These are phyloP conservation scores for Seminavis robusta DNA, from an alignment of 108 stramenopile genomes.

Conservation along the genomic window DNA sequence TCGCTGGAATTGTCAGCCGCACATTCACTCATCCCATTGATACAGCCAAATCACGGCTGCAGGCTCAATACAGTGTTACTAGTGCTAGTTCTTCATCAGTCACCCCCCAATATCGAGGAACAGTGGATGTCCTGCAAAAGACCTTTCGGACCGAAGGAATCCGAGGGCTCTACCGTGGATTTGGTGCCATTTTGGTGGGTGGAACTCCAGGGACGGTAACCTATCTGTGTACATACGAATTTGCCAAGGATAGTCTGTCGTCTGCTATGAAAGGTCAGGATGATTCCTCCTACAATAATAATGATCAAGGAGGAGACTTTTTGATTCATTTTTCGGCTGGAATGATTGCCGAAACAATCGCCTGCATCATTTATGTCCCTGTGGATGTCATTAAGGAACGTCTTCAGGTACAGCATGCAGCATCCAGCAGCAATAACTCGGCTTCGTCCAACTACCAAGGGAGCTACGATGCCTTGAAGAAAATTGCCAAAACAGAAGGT, in stretches of 20 bases:
- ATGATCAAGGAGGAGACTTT: conserved; percentile 29
- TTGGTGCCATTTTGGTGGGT: conserved; percentile 85
- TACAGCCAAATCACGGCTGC: conserved; percentile 24
- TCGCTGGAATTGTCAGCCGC: conserved; percentile 70
- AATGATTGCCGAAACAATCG: conserved; percentile 84
- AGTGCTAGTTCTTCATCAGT: too few species aligned
- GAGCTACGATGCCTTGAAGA: conserved; percentile 75
- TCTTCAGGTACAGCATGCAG: conserved; percentile 80
- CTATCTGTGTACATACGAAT: conserved; percentile 93
- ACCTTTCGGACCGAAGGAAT: conserved; percentile 85
- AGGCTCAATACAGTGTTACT: neutral
- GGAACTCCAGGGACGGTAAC: conserved; percentile 93
- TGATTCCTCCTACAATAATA: neutral
- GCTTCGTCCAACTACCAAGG: conserved; percentile 47
- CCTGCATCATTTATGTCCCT: conserved; percentile 95
- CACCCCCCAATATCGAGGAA: conserved; percentile 52
- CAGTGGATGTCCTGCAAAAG: conserved; percentile 55
- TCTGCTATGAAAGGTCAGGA: conserved; percentile 1
- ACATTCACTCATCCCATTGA: conserved; percentile 77
- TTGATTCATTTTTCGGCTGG: conserved; percentile 68
- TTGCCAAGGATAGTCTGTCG: conserved; percentile 54
- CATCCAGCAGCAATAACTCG: neutral
- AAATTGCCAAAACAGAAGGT: conserved; percentile 78
- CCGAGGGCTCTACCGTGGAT: conserved; percentile 88
- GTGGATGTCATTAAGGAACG: conserved; percentile 98